phyloP scores from a whole-genome alignment of 2,329 filamentous ascomycete genomes.

The Endocalyx cinctus region DNA sequence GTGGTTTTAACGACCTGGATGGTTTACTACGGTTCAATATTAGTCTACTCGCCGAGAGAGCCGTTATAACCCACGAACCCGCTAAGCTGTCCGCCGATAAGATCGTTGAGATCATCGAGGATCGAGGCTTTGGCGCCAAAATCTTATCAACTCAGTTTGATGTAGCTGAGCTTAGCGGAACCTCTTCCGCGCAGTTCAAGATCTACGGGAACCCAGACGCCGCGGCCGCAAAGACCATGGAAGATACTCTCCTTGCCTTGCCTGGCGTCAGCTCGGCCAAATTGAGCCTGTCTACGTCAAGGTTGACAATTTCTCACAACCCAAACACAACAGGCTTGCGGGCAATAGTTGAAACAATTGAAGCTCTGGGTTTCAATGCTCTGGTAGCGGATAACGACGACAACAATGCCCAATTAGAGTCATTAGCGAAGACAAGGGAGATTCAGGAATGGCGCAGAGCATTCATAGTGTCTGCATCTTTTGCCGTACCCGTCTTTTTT shows the following conservation, averaged over 20 bases:
- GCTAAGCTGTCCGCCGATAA: constrained; percentile 65
- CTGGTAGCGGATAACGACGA: constrained; percentile 87
- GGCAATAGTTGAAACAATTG: constrained; percentile 74
- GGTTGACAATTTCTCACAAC: constrained; percentile 69
- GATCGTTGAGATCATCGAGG: constrained; percentile 80
- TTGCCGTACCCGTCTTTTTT: constrained; percentile 85
- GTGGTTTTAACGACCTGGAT: constrained; percentile 70
- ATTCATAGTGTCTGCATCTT: constrained; percentile 71
- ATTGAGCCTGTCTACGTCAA: constrained; percentile 68
- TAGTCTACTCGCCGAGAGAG: constrained; percentile 86
- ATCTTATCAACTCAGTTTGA: constrained; percentile 73
- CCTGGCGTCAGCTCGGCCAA: constrained; percentile 71
- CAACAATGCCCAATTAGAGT: constrained; percentile 94
- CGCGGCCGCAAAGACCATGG: constrained; percentile 66
- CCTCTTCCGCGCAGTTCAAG: constrained; percentile 70
- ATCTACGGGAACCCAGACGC: constrained; percentile 75
- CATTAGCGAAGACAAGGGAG: constrained; percentile 91
- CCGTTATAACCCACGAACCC: constrained; percentile 79
- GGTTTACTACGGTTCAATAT: constrained; percentile 91
- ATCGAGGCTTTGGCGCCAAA: constrained; percentile 81
- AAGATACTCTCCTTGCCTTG: constrained; percentile 59
- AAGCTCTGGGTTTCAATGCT: constrained; percentile 81
- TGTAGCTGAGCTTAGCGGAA: constrained; percentile 46
- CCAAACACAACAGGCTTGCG: constrained; percentile 72
- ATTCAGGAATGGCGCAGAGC: constrained; percentile 88